Evolutionary conservation across 768 basidiomycete genomes (phyloP).

Genomic region (Trametes punicea): DNA sequence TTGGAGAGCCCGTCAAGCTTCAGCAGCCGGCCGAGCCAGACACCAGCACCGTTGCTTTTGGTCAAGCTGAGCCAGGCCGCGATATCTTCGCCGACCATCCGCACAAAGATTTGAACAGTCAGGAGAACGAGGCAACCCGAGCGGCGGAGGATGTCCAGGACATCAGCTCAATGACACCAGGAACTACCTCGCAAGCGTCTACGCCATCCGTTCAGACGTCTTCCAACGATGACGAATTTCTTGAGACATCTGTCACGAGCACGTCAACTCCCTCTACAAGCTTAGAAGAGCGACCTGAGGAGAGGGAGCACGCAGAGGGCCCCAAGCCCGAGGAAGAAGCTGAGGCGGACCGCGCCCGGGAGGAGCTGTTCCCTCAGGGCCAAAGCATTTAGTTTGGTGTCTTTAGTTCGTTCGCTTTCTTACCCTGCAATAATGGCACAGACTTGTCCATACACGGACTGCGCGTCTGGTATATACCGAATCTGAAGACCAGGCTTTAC

Average conservation of each 20-base stretch:
- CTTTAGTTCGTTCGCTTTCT: not conserved
- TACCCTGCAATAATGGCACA: slow-evolving; percentile 1
- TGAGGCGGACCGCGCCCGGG: slow-evolving; percentile 35
- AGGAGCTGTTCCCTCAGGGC: slow-evolving; percentile 35
- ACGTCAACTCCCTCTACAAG: not conserved
- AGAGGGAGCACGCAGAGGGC: slow-evolving; percentile 22
- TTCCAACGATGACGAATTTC: not conserved
- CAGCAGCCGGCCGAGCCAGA: slow-evolving; percentile 16
- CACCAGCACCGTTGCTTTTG: slow-evolving; percentile 41
- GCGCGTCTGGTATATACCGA: slow-evolving; percentile 1
- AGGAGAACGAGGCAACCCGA: slow-evolving; percentile 10
- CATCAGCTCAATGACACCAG: not conserved
- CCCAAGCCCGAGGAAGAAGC: slow-evolving; percentile 32
- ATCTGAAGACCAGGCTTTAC: too few species aligned
- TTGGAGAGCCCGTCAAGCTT: slow-evolving; percentile 3
- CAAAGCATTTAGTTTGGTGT: not conserved
- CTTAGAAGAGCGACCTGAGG: not conserved
- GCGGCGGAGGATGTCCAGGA: not conserved
- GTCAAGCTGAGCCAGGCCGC: slow-evolving; percentile 66
- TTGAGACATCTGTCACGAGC: not conserved
- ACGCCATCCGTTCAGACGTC: not conserved
- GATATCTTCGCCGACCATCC: slow-evolving; percentile 65
- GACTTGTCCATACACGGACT: slow-evolving; percentile 6
- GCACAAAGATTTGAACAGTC: slow-evolving; percentile 48
- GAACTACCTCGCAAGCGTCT: slow-evolving; percentile 1